These are phyloP conservation scores for Boletus semigastroideus DNA, from an alignment of 1,284 basidiomycete genomes.

Conservation along the genomic window DNA sequence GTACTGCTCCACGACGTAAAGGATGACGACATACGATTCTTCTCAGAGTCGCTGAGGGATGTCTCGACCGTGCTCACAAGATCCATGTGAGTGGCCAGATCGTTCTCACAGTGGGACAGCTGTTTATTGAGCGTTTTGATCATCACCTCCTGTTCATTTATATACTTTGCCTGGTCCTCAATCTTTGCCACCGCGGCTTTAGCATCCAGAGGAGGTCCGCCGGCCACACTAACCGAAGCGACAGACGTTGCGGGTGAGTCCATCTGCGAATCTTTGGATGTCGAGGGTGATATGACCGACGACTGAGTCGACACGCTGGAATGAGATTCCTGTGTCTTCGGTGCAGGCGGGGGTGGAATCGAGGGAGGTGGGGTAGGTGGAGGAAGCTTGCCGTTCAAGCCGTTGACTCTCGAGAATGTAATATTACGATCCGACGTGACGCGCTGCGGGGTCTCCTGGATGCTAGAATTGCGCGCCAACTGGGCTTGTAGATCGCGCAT, in stretches of 20 bases:
- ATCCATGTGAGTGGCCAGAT: conserved; percentile 90
- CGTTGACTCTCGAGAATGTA: conserved; percentile 55
- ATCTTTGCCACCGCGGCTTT: conserved; percentile 55
- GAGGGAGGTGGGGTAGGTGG: conserved; percentile 88
- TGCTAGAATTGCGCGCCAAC: conserved; percentile 58
- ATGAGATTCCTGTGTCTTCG: conserved; percentile 51
- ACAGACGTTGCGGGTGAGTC: conserved; percentile 72
- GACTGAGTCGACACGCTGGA: conserved; percentile 58
- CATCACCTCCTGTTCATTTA: conserved; percentile 85
- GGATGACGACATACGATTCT: conserved; percentile 66
- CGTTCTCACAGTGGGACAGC: conserved; percentile 85
- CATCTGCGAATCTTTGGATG: conserved; percentile 61
- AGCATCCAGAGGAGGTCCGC: conserved; percentile 44
- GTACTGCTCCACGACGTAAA: conserved; percentile 11
- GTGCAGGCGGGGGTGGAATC: conserved; percentile 83
- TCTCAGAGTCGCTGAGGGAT: conserved; percentile 85
- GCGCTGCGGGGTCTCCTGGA: conserved; percentile 41
- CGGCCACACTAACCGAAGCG: conserved; percentile 35
- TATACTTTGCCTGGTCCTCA: conserved; percentile 71
- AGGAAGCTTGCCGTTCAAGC: conserved; percentile 73
- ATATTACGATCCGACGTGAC: conserved; percentile 53
- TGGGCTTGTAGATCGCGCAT: conserved; percentile 78
- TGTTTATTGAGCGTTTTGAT: conserved; percentile 93
- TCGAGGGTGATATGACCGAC: conserved; percentile 48
- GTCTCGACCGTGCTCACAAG: conserved; percentile 81